Evolutionary conservation across 306 rosid genomes (phyloP).

Genomic region (Medicago arabica): DNA sequence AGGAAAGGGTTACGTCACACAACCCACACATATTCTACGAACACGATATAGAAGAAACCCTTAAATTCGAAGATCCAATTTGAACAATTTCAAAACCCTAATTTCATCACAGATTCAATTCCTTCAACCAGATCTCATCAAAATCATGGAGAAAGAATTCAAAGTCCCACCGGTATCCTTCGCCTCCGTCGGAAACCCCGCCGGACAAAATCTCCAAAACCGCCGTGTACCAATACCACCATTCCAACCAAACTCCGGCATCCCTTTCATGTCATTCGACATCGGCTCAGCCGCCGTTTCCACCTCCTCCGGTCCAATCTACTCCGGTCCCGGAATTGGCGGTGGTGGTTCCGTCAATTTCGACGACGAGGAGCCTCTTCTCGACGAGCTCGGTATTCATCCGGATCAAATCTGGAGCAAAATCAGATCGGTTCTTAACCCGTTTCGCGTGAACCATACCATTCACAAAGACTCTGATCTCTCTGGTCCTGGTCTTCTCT

Average conservation of each 20-base stretch:
- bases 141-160: constrained; percentile 50
- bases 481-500: constrained; percentile 92
- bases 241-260: constrained; percentile 79
- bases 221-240: constrained; percentile 84
- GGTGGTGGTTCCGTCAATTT: constrained; percentile 61
- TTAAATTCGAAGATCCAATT: constrained; percentile 3
- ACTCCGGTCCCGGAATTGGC: constrained; percentile 57
- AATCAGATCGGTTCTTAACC: constrained; percentile 81
- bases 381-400: constrained; percentile 96
- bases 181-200: constrained; percentile 75
- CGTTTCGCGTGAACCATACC: constrained; percentile 72
- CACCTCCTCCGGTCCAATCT: constrained; percentile 62
- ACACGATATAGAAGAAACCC: constrained; percentile 6
- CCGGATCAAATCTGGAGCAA: constrained; percentile 95
- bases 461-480: constrained; percentile 86
- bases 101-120: background rate
- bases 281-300: constrained; percentile 81
- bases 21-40: background rate
- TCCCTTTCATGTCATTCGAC: constrained; percentile 97
- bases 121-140: constrained; percentile 15
- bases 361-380: constrained; percentile 95
- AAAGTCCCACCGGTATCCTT: constrained; percentile 89
- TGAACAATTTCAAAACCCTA: constrained; percentile 53
- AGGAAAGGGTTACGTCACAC: background rate
- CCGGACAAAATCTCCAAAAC: constrained; percentile 58